phyloP scores from a whole-genome alignment of 495 filamentous ascomycete species.

The Neurospora sp. region DNA sequence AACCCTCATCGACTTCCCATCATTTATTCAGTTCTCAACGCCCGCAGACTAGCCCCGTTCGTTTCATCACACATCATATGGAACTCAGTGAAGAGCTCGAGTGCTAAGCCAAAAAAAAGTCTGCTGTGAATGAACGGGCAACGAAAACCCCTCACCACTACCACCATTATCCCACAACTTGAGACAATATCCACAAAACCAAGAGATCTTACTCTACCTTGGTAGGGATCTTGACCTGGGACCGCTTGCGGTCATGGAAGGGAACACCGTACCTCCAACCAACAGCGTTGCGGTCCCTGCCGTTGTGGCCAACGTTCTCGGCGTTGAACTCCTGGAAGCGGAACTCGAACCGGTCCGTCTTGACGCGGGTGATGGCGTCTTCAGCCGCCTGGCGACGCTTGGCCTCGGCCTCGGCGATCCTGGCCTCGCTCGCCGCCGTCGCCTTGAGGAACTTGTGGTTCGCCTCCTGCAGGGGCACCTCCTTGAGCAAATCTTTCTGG shows the following conservation, averaged over 20 bases:
- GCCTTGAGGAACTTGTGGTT: conserved; percentile 21
- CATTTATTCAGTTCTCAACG: background rate
- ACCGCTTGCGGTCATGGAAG: conserved; percentile 36
- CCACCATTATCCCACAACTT: background rate
- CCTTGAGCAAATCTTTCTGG: conserved; percentile 36
- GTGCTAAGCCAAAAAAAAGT: background rate
- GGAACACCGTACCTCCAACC: conserved; percentile 51
- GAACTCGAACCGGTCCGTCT: conserved; percentile 60
- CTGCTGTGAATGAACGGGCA: background rate
- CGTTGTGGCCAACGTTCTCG: conserved; percentile 34
- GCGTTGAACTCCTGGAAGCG: conserved; percentile 56
- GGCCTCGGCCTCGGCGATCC: conserved; percentile 28
- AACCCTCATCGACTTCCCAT: background rate
- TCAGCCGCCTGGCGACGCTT: conserved; percentile 30
- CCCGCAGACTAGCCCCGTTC: background rate
- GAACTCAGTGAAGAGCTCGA: background rate
- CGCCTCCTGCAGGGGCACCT: conserved; percentile 19
- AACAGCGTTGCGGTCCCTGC: conserved; percentile 41
- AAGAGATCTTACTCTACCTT: conserved; percentile 19
- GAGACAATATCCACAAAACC: background rate
- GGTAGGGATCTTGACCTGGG: conserved; percentile 37
- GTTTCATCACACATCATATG: background rate
- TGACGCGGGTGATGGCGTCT: conserved; percentile 35
- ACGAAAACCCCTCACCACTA: background rate
- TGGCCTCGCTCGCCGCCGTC: conserved; percentile 24